phyloP scores from a whole-genome alignment of 257 asterid species.

The Ilex asprella region DNA sequence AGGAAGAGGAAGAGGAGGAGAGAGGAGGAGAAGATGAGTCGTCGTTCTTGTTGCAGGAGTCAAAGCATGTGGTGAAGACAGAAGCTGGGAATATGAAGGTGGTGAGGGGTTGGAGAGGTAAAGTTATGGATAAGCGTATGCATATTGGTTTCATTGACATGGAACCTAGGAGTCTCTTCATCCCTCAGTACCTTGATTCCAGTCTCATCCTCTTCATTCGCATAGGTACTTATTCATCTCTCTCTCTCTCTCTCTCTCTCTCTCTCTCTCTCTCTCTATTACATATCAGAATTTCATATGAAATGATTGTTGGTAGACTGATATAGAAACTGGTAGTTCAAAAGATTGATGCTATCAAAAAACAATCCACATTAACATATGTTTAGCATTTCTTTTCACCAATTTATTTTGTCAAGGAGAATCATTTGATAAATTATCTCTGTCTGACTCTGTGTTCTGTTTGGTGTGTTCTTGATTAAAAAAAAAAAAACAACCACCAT shows the following conservation, averaged over 20 bases:
- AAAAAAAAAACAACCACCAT: no score
- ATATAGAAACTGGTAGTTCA: no score
- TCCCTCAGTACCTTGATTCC: conserved; percentile 88
- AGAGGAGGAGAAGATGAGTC: conserved; percentile 22
- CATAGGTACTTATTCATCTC: conserved; percentile 31
- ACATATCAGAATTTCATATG: no score
- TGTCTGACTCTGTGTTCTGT: no score
- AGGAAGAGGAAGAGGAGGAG: conserved; percentile 9
- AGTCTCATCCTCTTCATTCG: conserved; percentile 62
- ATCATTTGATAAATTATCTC: no score
- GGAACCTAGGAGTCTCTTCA: conserved; percentile 72
- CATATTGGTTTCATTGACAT: conserved; percentile 70
- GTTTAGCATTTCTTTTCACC: no score
- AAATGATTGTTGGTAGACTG: background rate
- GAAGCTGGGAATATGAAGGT: conserved; percentile 76
- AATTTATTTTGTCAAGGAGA: no score
- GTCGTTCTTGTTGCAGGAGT: conserved; percentile 49
- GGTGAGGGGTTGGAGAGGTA: conserved; percentile 32
- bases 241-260: background rate
- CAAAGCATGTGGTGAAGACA: conserved; percentile 46
- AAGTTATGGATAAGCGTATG: conserved; percentile 29
- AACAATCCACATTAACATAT: no score
- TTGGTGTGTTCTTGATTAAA: no score
- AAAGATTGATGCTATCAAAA: no score
- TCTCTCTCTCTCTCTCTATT: background rate